A percentile compares a stretch with the other conserved stretches of the same genome.
Conservation (phyloP, 1,284 basidiomycete species). For the Meira nashicola region DNA sequence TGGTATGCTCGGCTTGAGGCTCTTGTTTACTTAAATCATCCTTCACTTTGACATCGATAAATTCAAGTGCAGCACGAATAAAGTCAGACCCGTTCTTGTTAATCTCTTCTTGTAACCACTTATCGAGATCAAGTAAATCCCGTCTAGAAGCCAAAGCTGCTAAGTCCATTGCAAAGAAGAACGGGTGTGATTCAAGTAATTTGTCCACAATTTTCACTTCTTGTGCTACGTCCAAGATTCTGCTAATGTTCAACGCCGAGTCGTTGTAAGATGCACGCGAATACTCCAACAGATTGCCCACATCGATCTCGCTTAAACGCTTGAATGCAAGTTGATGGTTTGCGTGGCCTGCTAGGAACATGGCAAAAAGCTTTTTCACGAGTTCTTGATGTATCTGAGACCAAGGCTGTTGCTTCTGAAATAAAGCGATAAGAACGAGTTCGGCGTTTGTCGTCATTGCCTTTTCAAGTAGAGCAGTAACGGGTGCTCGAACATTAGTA, state of each 20-base stretch:
- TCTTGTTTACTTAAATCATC: constrained; percentile 48
- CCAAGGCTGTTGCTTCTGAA: constrained; percentile 86
- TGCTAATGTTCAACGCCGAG: constrained; percentile 84
- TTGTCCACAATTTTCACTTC: constrained; percentile 88
- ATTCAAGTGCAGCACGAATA: constrained; percentile 62
- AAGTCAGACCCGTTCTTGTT: constrained; percentile 74
- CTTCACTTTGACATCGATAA: constrained; percentile 47
- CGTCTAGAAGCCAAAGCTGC: constrained; percentile 85
- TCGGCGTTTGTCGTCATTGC: constrained; percentile 72
- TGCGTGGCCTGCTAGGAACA: constrained; percentile 87
- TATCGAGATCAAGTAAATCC: constrained; percentile 90
- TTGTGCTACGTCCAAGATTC: constrained; percentile 90
- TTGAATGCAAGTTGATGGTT: constrained; percentile 95
- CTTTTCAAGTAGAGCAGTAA: constrained; percentile 47
- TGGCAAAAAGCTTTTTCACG: constrained; percentile 74
- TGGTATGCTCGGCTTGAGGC: constrained; percentile 47
- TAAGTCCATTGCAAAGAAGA: constrained; percentile 74
- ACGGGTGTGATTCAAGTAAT: constrained; percentile 78
- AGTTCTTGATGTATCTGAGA: constrained; percentile 80
- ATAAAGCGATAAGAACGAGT: constrained; percentile 83
- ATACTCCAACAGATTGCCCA: constrained; percentile 74
- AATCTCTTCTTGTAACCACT: constrained; percentile 88
- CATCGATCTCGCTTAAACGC: constrained; percentile 86
- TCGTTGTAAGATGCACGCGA: constrained; percentile 88
- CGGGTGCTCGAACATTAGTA: constrained; percentile 34